These are phyloP conservation scores for Aphanomyces astaci DNA, from an alignment of 352 stramenopile genomes.

Conservation along the genomic window DNA sequence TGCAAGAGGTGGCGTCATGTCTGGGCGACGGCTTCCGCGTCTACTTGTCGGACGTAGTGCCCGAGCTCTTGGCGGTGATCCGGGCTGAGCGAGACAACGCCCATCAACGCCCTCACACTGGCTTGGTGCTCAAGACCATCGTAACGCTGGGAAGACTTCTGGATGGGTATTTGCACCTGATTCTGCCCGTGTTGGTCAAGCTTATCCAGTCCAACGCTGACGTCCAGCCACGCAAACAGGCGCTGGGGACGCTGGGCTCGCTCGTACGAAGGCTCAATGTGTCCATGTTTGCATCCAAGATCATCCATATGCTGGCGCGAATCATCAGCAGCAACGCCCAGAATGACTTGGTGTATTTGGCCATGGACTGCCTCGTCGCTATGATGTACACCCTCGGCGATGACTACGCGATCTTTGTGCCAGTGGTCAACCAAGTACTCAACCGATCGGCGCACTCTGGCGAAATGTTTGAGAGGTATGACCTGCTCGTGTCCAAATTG, in stretches of 20 bases:
- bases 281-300: slow-evolving; percentile 82
- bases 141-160: slow-evolving; percentile 67
- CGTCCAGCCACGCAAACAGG: slow-evolving; percentile 71
- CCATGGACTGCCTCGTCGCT: slow-evolving; percentile 81
- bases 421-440: slow-evolving; percentile 75
- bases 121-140: slow-evolving; percentile 69
- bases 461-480: slow-evolving; percentile 84
- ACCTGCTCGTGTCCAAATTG: slow-evolving; percentile 81
- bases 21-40: slow-evolving; percentile 81
- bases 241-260: slow-evolving; percentile 66
- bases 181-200: slow-evolving; percentile 71
- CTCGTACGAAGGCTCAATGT: slow-evolving; percentile 87
- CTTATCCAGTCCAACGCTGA: slow-evolving; percentile 81
- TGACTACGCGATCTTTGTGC: slow-evolving; percentile 84
- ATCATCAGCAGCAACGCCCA: slow-evolving; percentile 60
- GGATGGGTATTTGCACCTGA: slow-evolving; percentile 78
- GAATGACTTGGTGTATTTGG: slow-evolving; percentile 74
- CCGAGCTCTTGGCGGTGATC: slow-evolving; percentile 82
- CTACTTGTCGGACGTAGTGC: slow-evolving; percentile 83
- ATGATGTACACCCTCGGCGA: slow-evolving; percentile 87
- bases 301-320: slow-evolving; percentile 83
- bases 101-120: slow-evolving; percentile 51
- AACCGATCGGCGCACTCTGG: slow-evolving; percentile 59
- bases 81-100: slow-evolving; percentile 69
- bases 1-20: slow-evolving; percentile 88